These are phyloP conservation scores for Penicillium crystallinum DNA, from an alignment of 495 filamentous ascomycete genomes.

Conservation along the genomic window DNA sequence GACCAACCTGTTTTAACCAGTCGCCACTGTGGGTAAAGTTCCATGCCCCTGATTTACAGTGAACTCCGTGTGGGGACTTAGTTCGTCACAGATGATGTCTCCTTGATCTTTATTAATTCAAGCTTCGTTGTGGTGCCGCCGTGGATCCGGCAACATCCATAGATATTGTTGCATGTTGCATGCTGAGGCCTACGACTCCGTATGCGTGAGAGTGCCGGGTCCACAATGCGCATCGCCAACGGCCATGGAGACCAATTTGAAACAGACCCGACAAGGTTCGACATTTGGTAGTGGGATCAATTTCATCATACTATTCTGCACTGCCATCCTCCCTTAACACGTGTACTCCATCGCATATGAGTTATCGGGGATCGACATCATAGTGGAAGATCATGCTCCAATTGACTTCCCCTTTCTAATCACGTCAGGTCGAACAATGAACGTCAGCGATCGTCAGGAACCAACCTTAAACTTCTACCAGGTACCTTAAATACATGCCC, in stretches of 20 bases:
- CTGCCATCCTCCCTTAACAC: background rate
- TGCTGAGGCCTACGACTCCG: too few species aligned
- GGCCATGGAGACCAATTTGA: too few species aligned
- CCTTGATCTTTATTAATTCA: background rate
- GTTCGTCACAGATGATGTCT: background rate
- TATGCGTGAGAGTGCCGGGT: too few species aligned
- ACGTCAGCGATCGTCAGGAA: background rate
- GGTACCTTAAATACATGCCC: background rate
- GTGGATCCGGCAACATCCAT: too few species aligned
- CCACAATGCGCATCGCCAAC: background rate
- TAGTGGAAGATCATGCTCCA: slow-evolving; percentile 2
- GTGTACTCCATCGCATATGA: background rate
- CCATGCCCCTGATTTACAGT: background rate
- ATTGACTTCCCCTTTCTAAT: background rate
- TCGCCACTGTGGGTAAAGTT: background rate
- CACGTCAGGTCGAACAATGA: background rate
- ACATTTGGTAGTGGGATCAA: too few species aligned
- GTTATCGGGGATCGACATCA: slow-evolving; percentile 3
- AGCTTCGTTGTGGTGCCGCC: too few species aligned
- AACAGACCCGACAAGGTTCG: too few species aligned
- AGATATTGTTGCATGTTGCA: too few species aligned
- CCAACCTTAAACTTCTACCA: background rate
- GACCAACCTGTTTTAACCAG: background rate
- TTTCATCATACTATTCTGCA: background rate
- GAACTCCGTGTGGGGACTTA: background rate